Percentiles rank a stretch among this genome's conserved stretches.
These are phyloP conservation scores for Solanum pennellii DNA, from an alignment of 257 asterid genomes.

Conservation along the genomic window DNA sequence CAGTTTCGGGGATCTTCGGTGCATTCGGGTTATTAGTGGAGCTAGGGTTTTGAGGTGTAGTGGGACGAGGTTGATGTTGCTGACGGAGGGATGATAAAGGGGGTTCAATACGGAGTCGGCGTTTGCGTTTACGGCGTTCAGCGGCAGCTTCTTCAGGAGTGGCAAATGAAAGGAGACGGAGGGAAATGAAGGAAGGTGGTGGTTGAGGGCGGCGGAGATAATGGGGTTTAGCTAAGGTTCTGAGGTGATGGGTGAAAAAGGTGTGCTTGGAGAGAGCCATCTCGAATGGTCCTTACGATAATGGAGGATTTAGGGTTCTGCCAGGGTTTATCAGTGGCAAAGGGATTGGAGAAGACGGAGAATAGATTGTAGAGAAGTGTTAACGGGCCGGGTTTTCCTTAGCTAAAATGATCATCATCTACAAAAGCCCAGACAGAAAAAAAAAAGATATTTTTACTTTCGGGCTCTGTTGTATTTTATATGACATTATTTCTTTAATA, in stretches of 20 bases:
- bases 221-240: conserved; percentile 32
- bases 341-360: not conserved
- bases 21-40: conserved; percentile 51
- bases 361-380: not conserved
- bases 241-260: conserved; percentile 35
- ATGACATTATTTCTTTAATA: no score
- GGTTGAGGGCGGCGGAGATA: conserved; percentile 19
- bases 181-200: conserved; percentile 20
- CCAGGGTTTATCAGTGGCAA: not conserved
- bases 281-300: not conserved
- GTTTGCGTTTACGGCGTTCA: conserved; percentile 80
- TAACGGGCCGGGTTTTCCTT: not conserved
- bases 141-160: conserved; percentile 97
- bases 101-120: conserved; percentile 81
- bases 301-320: not conserved
- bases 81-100: conserved; percentile 62
- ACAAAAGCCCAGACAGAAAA: no score
- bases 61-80: conserved; percentile 35
- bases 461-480: no score
- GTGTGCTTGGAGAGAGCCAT: conserved; percentile 72
- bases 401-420: not conserved
- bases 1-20: conserved; percentile 83
- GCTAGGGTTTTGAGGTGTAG: conserved; percentile 21
- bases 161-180: conserved; percentile 77
- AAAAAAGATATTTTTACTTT: no score